Conservation (phyloP, 225 moss, liverwort and hornwort genomes). For the Pleurozium schreberi region DNA sequence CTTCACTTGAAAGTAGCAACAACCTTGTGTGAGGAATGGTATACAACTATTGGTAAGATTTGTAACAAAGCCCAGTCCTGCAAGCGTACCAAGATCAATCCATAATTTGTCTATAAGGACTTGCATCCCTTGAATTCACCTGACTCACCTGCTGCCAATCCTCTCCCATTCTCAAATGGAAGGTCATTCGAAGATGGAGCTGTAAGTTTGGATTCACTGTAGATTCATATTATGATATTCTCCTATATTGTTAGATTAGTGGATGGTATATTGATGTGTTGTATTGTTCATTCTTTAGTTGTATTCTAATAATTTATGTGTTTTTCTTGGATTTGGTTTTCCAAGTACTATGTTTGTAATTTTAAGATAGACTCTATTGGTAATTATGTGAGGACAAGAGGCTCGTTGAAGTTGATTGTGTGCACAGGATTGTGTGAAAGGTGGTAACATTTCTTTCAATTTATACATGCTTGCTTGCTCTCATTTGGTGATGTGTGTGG, state of each 20-base stretch:
- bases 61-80: background rate
- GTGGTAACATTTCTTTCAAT: background rate
- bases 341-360: background rate
- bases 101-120: fast-evolving
- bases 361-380: background rate
- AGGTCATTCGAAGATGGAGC: background rate
- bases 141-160: background rate
- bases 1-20: background rate
- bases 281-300: background rate
- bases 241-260: background rate
- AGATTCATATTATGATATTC: background rate
- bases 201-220: background rate
- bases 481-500: background rate
- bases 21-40: background rate
- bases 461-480: background rate
- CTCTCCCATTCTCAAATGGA: background rate
- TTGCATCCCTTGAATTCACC: background rate
- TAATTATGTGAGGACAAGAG: fast-evolving
- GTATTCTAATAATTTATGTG: background rate
- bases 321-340: background rate
- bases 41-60: background rate
- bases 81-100: background rate
- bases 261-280: background rate
- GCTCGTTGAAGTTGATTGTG: background rate
- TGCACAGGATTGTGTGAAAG: background rate